Evolutionary conservation across 257 asterid genomes (phyloP), one percentile per base, ranked within the genome.

Genomic region (Nyctanthes arbortristis): DNA sequence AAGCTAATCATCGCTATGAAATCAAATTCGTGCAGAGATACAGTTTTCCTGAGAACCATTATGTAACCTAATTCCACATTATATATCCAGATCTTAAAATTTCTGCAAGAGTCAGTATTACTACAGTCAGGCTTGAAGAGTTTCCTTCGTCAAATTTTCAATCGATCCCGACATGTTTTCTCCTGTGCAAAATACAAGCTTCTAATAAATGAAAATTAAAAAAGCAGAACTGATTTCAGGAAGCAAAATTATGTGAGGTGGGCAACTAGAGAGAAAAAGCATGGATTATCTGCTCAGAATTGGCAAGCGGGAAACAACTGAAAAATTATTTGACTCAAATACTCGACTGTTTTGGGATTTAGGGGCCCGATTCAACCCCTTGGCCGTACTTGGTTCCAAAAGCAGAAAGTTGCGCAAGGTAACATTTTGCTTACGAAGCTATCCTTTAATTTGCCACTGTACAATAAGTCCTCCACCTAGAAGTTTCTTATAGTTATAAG

Each of bases 1-100:
- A 14, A 35, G 56, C 64, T 58, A 58, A 61, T n/a, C 58, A 25
- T 13, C 36, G 25, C 59, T 45, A 34, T 57, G 65, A 63, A 27
- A 68, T 39, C 49, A 63, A 76, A 67, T 61, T 56, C 68, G 22
- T 16, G 32, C 27, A 61, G 68, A 55, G 24, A 76, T 63, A 24
- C 37, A 64, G 60, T 34, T 61, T n/a, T 25, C 64, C 68, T 39
- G 59, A 54, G 12, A 69, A 34, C 61, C 27, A 71, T 14, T 20
- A 32, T 60, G 20, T 10, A 14, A 57, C 58, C 28, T 39, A 40
- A 40, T 73, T 36, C 71, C 4, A 35, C 37, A 37, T 4, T 45
- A 55, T 16, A 49, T 7, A 29, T 20, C 57, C 5, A 12, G 25
- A 28, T 49, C 57, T 49, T n/a, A 43, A n/a, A 43, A 43, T 18